These are phyloP conservation scores for Phytomonas francai DNA, from an alignment of 208 protist genomes.

Conservation along the genomic window DNA sequence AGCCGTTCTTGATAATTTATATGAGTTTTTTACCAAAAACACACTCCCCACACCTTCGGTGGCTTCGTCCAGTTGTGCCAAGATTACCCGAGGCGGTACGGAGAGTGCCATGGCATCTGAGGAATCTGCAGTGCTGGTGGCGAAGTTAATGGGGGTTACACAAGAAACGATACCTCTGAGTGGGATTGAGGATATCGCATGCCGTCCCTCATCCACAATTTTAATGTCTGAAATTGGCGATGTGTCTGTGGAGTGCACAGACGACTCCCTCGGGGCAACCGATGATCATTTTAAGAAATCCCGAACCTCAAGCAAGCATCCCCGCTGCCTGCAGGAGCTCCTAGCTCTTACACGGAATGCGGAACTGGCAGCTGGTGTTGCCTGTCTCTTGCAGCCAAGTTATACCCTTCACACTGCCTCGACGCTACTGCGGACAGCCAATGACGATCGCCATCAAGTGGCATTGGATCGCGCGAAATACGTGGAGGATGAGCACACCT, in stretches of 20 bases:
- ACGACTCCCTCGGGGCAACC: not conserved
- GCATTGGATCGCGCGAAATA: slow-evolving; percentile 35
- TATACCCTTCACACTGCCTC: slow-evolving; percentile 59
- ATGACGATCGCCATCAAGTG: slow-evolving; percentile 24
- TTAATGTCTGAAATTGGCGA: not conserved
- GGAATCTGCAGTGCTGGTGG: not conserved
- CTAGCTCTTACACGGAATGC: slow-evolving; percentile 45
- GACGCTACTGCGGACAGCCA: slow-evolving; percentile 47
- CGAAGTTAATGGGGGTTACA: not conserved
- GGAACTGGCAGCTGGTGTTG: slow-evolving; percentile 39
- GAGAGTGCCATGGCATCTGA: not conserved
- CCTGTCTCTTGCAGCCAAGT: slow-evolving; percentile 23
- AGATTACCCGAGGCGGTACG: not conserved
- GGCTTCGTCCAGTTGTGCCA: not conserved
- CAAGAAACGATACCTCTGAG: not conserved
- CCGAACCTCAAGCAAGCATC: not conserved
- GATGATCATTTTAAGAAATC: not conserved
- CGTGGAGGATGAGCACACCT: slow-evolving; percentile 29
- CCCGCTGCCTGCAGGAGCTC: slow-evolving; percentile 15
- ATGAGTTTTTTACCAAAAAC: slow-evolving; percentile 68
- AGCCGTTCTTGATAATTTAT: slow-evolving; percentile 58
- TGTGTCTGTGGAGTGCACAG: not conserved
- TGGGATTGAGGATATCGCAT: not conserved
- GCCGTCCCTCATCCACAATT: not conserved
- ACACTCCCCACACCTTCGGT: slow-evolving; percentile 21